Base-by-base conservation (phyloP, 352 stramenopile species). In the Peronospora destructor region DNA sequence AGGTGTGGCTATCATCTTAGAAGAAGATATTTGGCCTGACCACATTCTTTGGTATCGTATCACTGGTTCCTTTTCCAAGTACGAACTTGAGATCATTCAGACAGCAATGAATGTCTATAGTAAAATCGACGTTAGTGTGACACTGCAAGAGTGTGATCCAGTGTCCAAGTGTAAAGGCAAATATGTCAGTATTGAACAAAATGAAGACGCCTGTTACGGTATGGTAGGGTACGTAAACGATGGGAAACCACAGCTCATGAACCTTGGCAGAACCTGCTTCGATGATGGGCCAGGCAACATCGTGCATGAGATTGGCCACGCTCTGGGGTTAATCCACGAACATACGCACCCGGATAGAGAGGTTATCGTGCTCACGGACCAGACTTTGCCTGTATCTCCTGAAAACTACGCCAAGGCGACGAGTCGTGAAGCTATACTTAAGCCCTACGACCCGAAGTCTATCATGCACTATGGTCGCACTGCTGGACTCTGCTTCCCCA, bases 401-500 rank as follows among this genome's bases (percentile, higher is more conserved):
- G 70, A 75, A 42, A 87, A 87, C 58, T 90, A 90, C 54, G 72
- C 73, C 16, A 85, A 83, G 46, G 72, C 68, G 35, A 71, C 56
- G 10, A 52, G 8, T 23, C 19, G 39, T 2, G 60, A 84, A 47
- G 76, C 73, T 1, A 66, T 67, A 0, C 45, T 86, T 29, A 90
- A 76, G 40, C 60, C 72, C 38, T 90, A 90, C 50, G 76, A 90
- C 51, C 66, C 64, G 3, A 59, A 63, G 17, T 87, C 76, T 37
- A 86, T 90, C 61, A 90, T 90, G 78, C 78, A 90, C 60, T 90
- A 90, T 33, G 73, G 74, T 7, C 70, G 68, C 36, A 66, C 53
- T 19, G 72, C 71, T 0, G 78, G 73, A 0, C 63, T 90, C 7
- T 90, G 78, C 58, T 76, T 90, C 28, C 78, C 78, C 1, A 86